Base-by-base conservation (phyloP, 1,139 yeast species). In the Zygotorulaspora mrakii region DNA sequence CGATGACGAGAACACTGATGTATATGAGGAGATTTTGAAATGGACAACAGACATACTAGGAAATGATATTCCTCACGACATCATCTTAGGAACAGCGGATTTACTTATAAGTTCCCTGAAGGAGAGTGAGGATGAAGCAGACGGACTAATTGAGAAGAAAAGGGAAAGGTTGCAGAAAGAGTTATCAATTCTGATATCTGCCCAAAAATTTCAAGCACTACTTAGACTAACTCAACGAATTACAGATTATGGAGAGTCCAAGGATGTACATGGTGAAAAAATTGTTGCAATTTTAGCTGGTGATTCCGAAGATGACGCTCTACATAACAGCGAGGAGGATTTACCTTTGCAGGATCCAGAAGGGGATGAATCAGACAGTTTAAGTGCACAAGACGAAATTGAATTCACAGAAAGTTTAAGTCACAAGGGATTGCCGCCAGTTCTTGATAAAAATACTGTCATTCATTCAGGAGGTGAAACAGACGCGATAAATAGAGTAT, bases 91-190 rank as follows among this genome's bases (percentile, higher is more conserved):
- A 17, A 79, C 68, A 8, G 77, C 94, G 1, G 96, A 88, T 56
- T 68, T 82, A 5, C 59, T 83, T 0, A 60, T 88, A 30, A 81
- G 76, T 46, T 63, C 73, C 0, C 59, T 88, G 43, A 82, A 81
- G 54, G 46, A 47, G 20, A 48, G 50, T 23, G 52, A 45, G 24
- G 71, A 70, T 39, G 54, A 44, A 43, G 73, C 65, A 39, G 83
- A 67, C 38, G 55, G 56, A 1, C 65, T 62, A 33, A 26, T 42
- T 10, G 46, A 46, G 5, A 35, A 37, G n/a, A 69, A 67, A 47
- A 68, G 67, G 42, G 51, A 53, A 28, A 62, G 62, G 20, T 54
- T 76, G 1, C 75, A 74, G 42, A 66, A 67, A 5, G 68, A 81
- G 5, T 55, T 88, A 16, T 82, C 71, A 8, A 48, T 61, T 3